These are phyloP conservation scores for Clarkia xantiana DNA, from an alignment of 345 rosid genomes.

Conservation along the genomic window DNA sequence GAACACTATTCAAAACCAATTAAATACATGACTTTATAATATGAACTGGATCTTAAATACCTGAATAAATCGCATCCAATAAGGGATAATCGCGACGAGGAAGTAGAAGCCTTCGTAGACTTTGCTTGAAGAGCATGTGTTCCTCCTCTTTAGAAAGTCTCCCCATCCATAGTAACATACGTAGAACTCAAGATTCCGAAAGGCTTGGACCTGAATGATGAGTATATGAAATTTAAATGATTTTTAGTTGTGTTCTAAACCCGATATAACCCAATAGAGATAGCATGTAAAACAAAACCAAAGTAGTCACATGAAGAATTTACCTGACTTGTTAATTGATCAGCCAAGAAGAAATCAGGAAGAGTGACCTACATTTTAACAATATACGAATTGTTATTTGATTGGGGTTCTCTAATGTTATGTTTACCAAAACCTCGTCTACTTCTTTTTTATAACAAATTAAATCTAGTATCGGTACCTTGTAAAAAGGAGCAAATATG, in stretches of 20 bases:
- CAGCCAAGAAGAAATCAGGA: conserved; percentile 73
- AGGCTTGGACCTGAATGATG: conserved; percentile 5
- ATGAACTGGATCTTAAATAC: conserved; percentile 14
- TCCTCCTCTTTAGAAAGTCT: conserved; percentile 19
- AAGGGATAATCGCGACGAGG: conserved; percentile 45
- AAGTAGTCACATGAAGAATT: too few relatives aligned
- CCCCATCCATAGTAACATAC: conserved; percentile 13
- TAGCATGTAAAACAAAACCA: too few relatives aligned
- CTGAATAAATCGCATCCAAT: conserved; percentile 66
- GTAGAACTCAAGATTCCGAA: conserved; percentile 9
- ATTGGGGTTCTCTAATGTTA: background rate
- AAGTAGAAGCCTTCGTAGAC: conserved; percentile 31
- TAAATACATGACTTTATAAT: background rate
- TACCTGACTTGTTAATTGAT: conserved; percentile 83
- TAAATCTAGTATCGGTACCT: conserved; percentile 1
- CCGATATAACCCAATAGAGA: too few relatives aligned
- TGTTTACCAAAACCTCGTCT: background rate
- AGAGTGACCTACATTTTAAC: conserved; percentile 35
- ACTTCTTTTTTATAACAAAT: too few relatives aligned
- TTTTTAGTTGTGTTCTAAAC: too few relatives aligned
- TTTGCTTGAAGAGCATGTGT: conserved; percentile 29
- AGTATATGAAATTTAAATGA: too few relatives aligned
- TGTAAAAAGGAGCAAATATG: conserved; percentile 5
- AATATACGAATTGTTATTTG: too few relatives aligned
- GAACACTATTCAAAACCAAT: too few relatives aligned